Base-by-base conservation (phyloP, 306 rosid genomes). In the Senna tora region DNA sequence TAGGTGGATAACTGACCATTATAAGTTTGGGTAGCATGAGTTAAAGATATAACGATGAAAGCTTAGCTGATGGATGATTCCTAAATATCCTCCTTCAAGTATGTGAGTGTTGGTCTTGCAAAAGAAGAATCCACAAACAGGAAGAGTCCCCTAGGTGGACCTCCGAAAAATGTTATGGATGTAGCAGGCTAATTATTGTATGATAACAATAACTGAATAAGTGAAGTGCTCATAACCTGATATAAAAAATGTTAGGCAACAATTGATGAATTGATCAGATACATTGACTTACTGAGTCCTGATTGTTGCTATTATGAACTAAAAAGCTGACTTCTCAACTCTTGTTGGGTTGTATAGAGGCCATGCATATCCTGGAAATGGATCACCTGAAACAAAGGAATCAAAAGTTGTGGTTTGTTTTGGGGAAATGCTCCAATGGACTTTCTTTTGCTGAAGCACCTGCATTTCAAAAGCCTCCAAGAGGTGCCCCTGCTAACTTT, bases 401-500 rank as follows among this genome's bases (percentile, higher is more conserved):
- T 89, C 96, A 30, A 70, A 25, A 25, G 91, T 83, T 28, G 95
- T 94, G 75, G 94, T 94, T 76, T 89, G 95, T 78, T 94, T 94
- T 28, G 98, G 97, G 55, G 98, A 94, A 88, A 73, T 94, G 94
- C 90, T 94, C 30, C 19, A 94, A 2, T 55, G 98, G 98, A 46
- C 74, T 94, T 70, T 85, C 98, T 66, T 82, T 94, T 85, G 92
- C 97, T 33, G 98, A 91, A 56, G 87, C 95, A 39, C 91, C 97
- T 73, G 98, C 95, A 2, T 94, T 91, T 77, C 83, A 94, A 72
- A 94, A 94, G 79, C 97, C 98, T 77, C 85, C 98, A 9, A 97
- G 98, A 21, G 98, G 98, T 64, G 98, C 97, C 67, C 98, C 97
- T 77, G 98, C 98, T 25, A 93, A 93, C 79, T 97, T 93, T 79